Conservation (phyloP, 2,329 filamentous ascomycete genomes). For the Anthostomella pinea region DNA sequence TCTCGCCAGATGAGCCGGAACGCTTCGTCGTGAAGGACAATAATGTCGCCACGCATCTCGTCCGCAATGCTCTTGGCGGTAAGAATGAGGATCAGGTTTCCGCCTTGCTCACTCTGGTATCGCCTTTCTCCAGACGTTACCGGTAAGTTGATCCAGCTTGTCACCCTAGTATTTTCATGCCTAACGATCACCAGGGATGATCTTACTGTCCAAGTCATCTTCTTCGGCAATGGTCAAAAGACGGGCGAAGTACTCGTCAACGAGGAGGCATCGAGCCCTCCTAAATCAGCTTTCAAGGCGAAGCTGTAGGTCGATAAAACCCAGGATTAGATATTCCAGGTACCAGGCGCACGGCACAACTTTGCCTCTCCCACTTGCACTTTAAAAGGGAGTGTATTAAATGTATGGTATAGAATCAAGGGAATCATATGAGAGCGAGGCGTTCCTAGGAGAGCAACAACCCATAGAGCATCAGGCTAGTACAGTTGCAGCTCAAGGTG, state of each 20-base stretch:
- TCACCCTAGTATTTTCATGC: not conserved
- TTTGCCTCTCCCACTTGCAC: no score
- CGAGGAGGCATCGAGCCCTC: slow-evolving; percentile 73
- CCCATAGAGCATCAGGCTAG: not conserved
- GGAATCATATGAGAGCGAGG: no score
- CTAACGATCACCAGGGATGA: slow-evolving; percentile 66
- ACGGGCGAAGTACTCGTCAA: slow-evolving; percentile 81
- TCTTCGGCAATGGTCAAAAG: slow-evolving; percentile 82
- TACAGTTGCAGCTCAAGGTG: no score
- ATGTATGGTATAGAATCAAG: slow-evolving; percentile 13
- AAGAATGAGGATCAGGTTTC: slow-evolving; percentile 92
- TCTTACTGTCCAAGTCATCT: slow-evolving; percentile 95
- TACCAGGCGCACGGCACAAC: no score
- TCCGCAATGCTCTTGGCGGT: slow-evolving; percentile 91
- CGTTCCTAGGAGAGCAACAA: slow-evolving; percentile 7
- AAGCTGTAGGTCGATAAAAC: slow-evolving; percentile 26
- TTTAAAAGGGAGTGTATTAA: no score
- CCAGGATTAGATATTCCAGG: no score
- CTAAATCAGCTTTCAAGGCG: slow-evolving; percentile 31
- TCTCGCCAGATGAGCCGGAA: slow-evolving; percentile 67
- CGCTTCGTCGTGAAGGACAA: slow-evolving; percentile 94
- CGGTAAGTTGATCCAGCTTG: slow-evolving; percentile 60
- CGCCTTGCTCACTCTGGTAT: slow-evolving; percentile 84
- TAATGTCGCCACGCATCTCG: slow-evolving; percentile 93
- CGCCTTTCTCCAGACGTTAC: slow-evolving; percentile 87